These are phyloP conservation scores for Dissophora globulifera DNA, from an alignment of 192 early-diverging fungal genomes.

Conservation along the genomic window DNA sequence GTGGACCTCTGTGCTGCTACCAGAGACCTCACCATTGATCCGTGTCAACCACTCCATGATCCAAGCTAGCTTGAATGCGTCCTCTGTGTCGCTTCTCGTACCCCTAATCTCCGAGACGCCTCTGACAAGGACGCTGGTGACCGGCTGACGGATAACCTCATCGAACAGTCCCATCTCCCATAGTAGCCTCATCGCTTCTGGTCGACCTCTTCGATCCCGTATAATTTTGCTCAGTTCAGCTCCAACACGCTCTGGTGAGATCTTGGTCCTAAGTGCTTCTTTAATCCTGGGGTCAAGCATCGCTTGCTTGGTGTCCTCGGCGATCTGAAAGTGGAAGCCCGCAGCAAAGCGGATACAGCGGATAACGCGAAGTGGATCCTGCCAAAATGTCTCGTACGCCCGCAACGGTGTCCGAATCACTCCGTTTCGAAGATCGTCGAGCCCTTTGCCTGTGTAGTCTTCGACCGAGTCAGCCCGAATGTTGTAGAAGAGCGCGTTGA, in stretches of 20 bases:
- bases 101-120: slow-evolving; percentile 31
- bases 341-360: slow-evolving; percentile 95
- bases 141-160: slow-evolving; percentile 55
- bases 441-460: slow-evolving; percentile 84
- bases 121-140: slow-evolving; percentile 25
- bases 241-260: slow-evolving; percentile 91
- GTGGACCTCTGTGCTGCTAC: slow-evolving; percentile 11
- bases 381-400: slow-evolving; percentile 88
- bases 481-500: slow-evolving; percentile 99
- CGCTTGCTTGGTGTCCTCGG: slow-evolving; percentile 72
- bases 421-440: slow-evolving; percentile 76
- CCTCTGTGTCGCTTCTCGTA: slow-evolving; percentile 16
- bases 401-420: slow-evolving; percentile 89
- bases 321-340: slow-evolving; percentile 82
- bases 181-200: slow-evolving; percentile 47
- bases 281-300: slow-evolving; percentile 67
- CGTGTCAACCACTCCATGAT: slow-evolving; percentile 57
- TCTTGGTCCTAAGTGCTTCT: slow-evolving; percentile 77
- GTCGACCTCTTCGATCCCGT: slow-evolving; percentile 31
- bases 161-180: slow-evolving; percentile 53
- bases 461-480: slow-evolving; percentile 85
- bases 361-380: slow-evolving; percentile 95
- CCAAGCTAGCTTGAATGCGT: slow-evolving; percentile 48
- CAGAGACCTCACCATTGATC: slow-evolving; percentile 14
- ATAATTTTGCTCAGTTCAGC: slow-evolving; percentile 91